A percentile compares a stretch with the other conserved stretches of the same genome.
These are phyloP conservation scores for Saccharum spontaneum DNA, from an alignment of 176 grass and related monocot species.

Conservation along the genomic window DNA sequence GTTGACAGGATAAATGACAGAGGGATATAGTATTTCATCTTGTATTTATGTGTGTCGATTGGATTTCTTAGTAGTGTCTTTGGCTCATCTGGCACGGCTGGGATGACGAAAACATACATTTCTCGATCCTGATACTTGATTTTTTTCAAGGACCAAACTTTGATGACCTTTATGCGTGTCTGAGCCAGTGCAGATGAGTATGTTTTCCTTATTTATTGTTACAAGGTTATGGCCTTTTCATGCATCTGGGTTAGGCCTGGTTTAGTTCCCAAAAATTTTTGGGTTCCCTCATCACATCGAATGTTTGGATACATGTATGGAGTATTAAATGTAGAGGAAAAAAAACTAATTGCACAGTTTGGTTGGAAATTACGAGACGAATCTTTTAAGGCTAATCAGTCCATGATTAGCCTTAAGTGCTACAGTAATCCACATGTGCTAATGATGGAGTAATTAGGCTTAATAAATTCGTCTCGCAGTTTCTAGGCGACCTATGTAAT, in stretches of 20 bases:
- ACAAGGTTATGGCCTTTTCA: background rate
- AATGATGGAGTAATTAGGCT: too few relatives aligned
- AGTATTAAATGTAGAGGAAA: too few relatives aligned
- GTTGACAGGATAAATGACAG: background rate
- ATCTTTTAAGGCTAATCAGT: too few relatives aligned
- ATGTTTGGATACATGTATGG: too few relatives aligned
- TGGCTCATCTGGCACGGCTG: slow-evolving; percentile 29
- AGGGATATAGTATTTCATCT: background rate
- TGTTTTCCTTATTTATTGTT: background rate
- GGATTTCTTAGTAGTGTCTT: background rate
- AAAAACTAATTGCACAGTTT: too few relatives aligned
- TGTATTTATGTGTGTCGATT: background rate
- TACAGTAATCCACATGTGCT: too few relatives aligned
- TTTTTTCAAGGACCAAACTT: slow-evolving; percentile 28
- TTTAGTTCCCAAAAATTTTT: too few relatives aligned
- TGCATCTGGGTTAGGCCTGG: background rate
- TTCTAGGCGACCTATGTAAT: too few relatives aligned
- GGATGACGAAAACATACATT: slow-evolving; percentile 47
- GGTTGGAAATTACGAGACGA: too few relatives aligned
- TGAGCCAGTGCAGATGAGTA: slow-evolving; percentile 27
- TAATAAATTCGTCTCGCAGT: too few relatives aligned
- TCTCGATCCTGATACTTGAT: slow-evolving; percentile 57
- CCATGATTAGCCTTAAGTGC: too few relatives aligned
- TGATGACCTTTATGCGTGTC: slow-evolving; percentile 54
- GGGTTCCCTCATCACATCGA: too few relatives aligned